Evolutionary conservation across 768 basidiomycete genomes (phyloP), one percentile per base, ranked within the genome.

Genomic region (Gymnopilus junonius): DNA sequence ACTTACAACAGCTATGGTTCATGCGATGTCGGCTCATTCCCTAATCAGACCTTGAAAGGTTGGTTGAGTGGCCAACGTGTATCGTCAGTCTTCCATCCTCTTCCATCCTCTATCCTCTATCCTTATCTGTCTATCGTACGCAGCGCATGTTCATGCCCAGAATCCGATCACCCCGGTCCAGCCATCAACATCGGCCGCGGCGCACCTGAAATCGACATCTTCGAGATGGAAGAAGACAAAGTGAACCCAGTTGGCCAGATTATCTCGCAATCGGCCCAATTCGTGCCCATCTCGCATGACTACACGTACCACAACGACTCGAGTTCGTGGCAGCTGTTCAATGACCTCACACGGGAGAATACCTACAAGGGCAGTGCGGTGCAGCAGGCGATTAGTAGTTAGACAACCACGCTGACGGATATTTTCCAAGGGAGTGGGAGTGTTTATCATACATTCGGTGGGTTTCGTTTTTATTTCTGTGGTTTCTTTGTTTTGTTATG

Each of bases 181-280:
- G 48, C 65, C 17, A 61, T 70, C 48, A 69, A 63, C 15, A 69
- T 76, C 34, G 92, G 93, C 11, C 87, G 93, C 51, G 88, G 88
- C 4, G 87, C 90, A 0, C 92, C 92, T 3, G 92, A 95, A 75
- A 93, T 95, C 70, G 93, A 94, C 73, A 81, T 94, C 61, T 81
- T 94, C 63, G 92, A 95, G 75, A 90, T 88, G 0, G 88, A 92
- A 71, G 82, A 81, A 69, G 85, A 88, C 78, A 89, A 90, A 63
- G 70, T 71, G 45, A 58, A 65, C 60, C 59, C 64, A 12, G 46
- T 67, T 1, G 90, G 84, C 21, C 84, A 83, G 61, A 82, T 85
- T 55, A 87, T 87, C 8, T 92, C 90, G n/a, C 92, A 93, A 75
- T 87, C 85, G 1, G 86, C 84, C 21, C 92, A 93, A 72, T 87